Evolutionary conservation across 2,329 filamentous ascomycete genomes (phyloP).

Genomic region (Arthroderma uncinatum): DNA sequence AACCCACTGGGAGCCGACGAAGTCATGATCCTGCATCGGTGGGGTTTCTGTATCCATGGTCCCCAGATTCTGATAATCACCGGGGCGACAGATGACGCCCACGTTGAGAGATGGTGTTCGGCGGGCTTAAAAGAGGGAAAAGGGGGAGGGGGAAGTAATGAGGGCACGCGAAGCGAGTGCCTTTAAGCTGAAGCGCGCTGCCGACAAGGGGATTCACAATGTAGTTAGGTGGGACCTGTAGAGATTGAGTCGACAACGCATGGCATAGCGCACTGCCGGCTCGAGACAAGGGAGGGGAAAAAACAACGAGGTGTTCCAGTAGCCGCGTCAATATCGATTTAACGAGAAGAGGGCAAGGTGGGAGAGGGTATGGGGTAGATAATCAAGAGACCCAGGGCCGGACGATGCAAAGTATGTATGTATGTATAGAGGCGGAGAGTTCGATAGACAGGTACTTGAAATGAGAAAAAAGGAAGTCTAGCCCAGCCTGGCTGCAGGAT

Average conservation of each 20-base stretch:
- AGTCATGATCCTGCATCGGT: slow-evolving; percentile 35
- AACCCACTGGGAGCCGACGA: slow-evolving; percentile 36
- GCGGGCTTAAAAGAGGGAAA: neutral
- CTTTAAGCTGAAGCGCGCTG: neutral
- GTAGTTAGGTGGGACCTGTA: slow-evolving; percentile 4
- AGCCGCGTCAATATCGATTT: neutral
- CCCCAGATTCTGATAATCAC: neutral
- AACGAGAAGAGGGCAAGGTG: neutral
- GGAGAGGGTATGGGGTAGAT: neutral
- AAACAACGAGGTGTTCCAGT: neutral
- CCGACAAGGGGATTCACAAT: slow-evolving; percentile 3
- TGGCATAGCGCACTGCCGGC: neutral
- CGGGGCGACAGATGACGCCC: neutral
- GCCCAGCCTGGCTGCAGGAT: slow-evolving; percentile 4
- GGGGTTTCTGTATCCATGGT: slow-evolving; percentile 37
- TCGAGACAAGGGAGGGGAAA: neutral
- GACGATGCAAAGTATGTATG: slow-evolving; percentile 3
- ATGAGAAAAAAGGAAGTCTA: neutral
- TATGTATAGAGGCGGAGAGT: neutral
- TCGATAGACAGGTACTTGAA: slow-evolving; percentile 2
- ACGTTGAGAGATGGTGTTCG: neutral
- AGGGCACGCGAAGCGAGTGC: neutral
- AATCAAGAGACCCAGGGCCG: neutral
- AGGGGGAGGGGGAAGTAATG: slow-evolving; percentile 1
- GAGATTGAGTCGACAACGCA: neutral